phyloP scores from a whole-genome alignment of 805 yeast species.

The Metschnikowia proteae region DNA sequence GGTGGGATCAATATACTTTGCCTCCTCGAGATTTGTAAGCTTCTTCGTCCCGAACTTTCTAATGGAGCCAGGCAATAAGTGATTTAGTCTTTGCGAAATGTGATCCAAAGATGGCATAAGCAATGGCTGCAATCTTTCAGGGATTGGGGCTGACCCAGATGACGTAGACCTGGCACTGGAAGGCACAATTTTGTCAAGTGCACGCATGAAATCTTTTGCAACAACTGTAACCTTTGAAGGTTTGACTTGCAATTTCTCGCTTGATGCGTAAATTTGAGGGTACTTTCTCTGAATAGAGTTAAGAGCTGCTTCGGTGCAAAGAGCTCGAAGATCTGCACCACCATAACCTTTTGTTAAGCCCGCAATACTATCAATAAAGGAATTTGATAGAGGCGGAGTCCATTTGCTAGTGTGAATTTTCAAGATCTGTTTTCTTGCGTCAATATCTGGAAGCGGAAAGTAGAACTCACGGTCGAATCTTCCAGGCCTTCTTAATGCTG shows the following conservation, averaged over 20 bases:
- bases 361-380: conserved; percentile 65
- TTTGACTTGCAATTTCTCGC: conserved; percentile 69
- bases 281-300: conserved; percentile 86
- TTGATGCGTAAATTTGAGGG: conserved; percentile 84
- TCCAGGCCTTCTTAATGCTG: conserved; percentile 95
- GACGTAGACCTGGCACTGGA: conserved; percentile 86
- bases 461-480: conserved; percentile 95
- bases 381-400: conserved; percentile 64
- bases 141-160: conserved; percentile 70
- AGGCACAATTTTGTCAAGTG: conserved; percentile 84
- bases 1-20: conserved; percentile 57
- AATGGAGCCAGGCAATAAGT: conserved; percentile 54
- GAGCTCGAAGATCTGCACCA: conserved; percentile 92
- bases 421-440: conserved; percentile 75
- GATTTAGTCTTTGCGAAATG: conserved; percentile 47
- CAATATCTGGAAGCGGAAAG: conserved; percentile 85
- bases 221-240: conserved; percentile 67
- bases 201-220: conserved; percentile 81
- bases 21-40: conserved; percentile 62
- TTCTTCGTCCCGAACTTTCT: conserved; percentile 38
- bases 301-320: conserved; percentile 94
- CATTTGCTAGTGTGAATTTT: conserved; percentile 85
- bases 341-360: conserved; percentile 91
- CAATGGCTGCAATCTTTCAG: conserved; percentile 65
- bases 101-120: conserved; percentile 48